Evolutionary conservation across 176 grass and related monocot genomes (phyloP), one percentile per base, ranked within the genome.

Genomic region (Triticum dicoccoides): DNA sequence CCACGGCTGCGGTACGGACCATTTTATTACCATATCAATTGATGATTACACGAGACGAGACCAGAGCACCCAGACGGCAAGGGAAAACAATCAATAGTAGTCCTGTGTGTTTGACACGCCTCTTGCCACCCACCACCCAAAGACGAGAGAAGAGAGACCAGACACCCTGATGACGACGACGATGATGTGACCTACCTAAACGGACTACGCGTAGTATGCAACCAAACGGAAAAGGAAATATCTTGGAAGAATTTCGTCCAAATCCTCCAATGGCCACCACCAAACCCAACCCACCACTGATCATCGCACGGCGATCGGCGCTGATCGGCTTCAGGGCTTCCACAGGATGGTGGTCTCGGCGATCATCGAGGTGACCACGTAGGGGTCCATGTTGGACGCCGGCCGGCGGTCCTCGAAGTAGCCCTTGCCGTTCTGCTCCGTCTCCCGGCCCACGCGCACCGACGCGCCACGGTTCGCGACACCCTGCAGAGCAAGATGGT

Each of bases 401-500:
- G 97, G 97, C 92, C 97, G 95, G 79, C 97, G 92, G 41, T 99
- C 97, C 87, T 99, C 97, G 42, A 99, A 99, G 84, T 99, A 99
- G 78, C 97, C 97, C 95, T 99, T 99, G 85, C 97, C 94, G 35
- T 94, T 88, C 85, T 90, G 80, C 87, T 99, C 97, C 6, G 94
- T 99, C 45, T 99, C 97, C 35, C 97, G 85, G 49, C 94, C 97
- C 10, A 99, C 97, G 18, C 97, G 94, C 69, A 99, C 80, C 0
- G 97, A 99, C 80, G 97, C 97, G 42, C 97, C 97, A 25, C 97
- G 94, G 89, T 99, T 96, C 0, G 97, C 97, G 0, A 99, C 97
- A 24, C 97, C 97, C 97, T 99, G 89, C 59, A 61, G 9, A 63
- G 4, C 58, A 27, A 62, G 79, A 23, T 7, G 23, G 6, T 38